phyloP scores from a whole-genome alignment of 768 basidiomycete species.

The Vishniacozyma victoriae region DNA sequence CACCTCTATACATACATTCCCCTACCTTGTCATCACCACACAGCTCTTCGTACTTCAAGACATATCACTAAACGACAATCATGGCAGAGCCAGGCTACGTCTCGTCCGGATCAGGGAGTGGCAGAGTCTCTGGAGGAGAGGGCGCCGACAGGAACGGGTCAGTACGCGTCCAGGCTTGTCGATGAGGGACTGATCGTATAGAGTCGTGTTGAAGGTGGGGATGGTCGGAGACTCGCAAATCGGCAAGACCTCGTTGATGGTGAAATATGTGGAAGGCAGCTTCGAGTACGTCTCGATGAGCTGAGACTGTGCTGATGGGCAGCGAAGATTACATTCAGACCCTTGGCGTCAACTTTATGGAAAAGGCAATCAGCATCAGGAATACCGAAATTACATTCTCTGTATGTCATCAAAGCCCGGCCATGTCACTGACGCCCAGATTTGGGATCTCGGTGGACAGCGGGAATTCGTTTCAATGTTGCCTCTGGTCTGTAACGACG shows the following conservation, averaged over 20 bases:
- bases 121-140: conserved; percentile 38
- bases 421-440: conserved; percentile 43
- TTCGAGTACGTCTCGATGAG: conserved; percentile 56
- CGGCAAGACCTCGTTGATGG: conserved; percentile 98
- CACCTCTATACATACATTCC: no score
- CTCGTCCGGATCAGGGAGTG: conserved; percentile 40
- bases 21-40: no score
- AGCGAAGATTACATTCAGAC: conserved; percentile 98
- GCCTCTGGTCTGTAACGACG: conserved; percentile 95
- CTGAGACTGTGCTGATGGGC: conserved; percentile 4
- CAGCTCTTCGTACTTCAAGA: no score
- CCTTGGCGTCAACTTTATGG: conserved; percentile 99
- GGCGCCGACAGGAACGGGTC: conserved; percentile 34
- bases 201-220: conserved; percentile 92
- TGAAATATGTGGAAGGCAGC: conserved; percentile 98
- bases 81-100: conserved; percentile 41
- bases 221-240: conserved; percentile 99
- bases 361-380: conserved; percentile 97
- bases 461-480: conserved; percentile 99
- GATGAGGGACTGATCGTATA: conserved; percentile 4
- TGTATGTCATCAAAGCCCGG: conserved; percentile 21
- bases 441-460: conserved; percentile 95
- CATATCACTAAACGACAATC: neutral
- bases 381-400: conserved; percentile 99
- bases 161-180: conserved; percentile 5